These are phyloP conservation scores for Coemansia sp. DNA, from an alignment of 192 early-diverging fungal genomes.

Conservation along the genomic window DNA sequence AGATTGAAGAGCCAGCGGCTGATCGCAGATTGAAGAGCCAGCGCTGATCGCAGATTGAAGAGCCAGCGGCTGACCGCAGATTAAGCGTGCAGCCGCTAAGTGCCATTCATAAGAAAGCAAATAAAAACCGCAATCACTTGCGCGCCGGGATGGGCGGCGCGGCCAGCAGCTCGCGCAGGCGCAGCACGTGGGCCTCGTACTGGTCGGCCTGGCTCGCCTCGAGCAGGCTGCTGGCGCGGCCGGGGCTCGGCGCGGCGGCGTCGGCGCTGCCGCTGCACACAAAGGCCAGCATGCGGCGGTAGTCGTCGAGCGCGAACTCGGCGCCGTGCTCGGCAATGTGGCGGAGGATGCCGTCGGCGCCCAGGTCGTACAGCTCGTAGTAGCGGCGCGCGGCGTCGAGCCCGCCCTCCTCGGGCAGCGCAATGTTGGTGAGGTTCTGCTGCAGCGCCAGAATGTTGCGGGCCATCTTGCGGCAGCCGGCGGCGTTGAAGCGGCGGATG, in stretches of 20 bases:
- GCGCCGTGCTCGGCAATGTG: constrained; percentile 57
- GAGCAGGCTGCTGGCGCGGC: constrained; percentile 24
- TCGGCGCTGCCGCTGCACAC: constrained; percentile 54
- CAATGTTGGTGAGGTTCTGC: constrained; percentile 83
- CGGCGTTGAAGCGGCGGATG: constrained; percentile 62
- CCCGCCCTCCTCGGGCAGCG: constrained; percentile 57
- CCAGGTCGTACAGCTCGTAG: constrained; percentile 67
- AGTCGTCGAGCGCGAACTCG: constrained; percentile 76
- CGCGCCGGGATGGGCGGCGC: neutral
- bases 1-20: too few species aligned
- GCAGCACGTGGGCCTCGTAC: constrained; percentile 27
- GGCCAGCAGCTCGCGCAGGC: constrained; percentile 30
- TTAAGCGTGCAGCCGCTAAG: too few species aligned
- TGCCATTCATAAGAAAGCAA: too few species aligned
- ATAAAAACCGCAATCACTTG: neutral
- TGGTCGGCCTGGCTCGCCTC: constrained; percentile 26
- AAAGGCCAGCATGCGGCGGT: constrained; percentile 67
- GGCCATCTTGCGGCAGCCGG: constrained; percentile 72
- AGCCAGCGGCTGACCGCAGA: too few species aligned
- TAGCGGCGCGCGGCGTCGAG: constrained; percentile 68
- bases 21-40: too few species aligned
- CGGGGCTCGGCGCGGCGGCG: constrained; percentile 10
- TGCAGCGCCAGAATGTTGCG: constrained; percentile 82
- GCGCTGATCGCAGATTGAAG: too few species aligned
- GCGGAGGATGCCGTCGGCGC: constrained; percentile 57